A percentile compares a stretch with the other conserved stretches of the same genome.
phyloP scores from a whole-genome alignment of 805 yeast species.

The Yueomyces sp. region DNA sequence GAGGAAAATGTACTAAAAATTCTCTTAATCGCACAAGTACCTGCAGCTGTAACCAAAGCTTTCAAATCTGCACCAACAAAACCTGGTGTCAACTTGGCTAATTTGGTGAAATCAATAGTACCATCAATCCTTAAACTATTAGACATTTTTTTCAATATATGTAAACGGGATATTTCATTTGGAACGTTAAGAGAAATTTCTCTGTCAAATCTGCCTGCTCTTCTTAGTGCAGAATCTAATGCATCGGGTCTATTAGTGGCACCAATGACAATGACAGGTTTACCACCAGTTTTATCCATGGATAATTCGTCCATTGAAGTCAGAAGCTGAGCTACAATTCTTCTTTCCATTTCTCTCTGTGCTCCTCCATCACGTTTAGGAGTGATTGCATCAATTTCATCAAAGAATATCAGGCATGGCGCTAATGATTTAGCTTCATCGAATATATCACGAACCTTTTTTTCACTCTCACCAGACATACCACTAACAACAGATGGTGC shows the following conservation, averaged over 20 bases:
- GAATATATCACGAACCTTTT: conserved; percentile 81
- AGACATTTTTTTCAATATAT: conserved; percentile 68
- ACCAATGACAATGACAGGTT: conserved; percentile 87
- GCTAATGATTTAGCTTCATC: conserved; percentile 86
- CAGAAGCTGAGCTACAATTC: conserved; percentile 89
- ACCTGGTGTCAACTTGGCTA: conserved; percentile 93
- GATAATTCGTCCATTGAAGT: conserved; percentile 92
- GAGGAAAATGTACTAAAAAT: conserved; percentile 48
- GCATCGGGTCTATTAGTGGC: conserved; percentile 97
- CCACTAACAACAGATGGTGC: conserved; percentile 97
- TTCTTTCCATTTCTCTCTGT: conserved; percentile 93
- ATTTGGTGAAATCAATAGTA: conserved; percentile 48
- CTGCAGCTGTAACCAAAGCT: conserved; percentile 90
- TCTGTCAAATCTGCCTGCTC: conserved; percentile 94
- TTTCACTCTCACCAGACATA: conserved; percentile 98
- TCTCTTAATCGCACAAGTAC: conserved; percentile 84
- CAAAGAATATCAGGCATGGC: conserved; percentile 86
- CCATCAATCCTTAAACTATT: conserved; percentile 52
- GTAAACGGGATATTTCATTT: conserved; percentile 64
- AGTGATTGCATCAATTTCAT: conserved; percentile 95
- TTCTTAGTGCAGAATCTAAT: conserved; percentile 81
- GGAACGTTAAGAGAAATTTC: conserved; percentile 95
- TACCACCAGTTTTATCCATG: conserved; percentile 77
- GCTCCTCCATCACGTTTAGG: conserved; percentile 94
- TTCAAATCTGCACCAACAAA: conserved; percentile 96